Conservation (phyloP, 768 basidiomycete species). For the Hortiboletus flavorubellus region DNA sequence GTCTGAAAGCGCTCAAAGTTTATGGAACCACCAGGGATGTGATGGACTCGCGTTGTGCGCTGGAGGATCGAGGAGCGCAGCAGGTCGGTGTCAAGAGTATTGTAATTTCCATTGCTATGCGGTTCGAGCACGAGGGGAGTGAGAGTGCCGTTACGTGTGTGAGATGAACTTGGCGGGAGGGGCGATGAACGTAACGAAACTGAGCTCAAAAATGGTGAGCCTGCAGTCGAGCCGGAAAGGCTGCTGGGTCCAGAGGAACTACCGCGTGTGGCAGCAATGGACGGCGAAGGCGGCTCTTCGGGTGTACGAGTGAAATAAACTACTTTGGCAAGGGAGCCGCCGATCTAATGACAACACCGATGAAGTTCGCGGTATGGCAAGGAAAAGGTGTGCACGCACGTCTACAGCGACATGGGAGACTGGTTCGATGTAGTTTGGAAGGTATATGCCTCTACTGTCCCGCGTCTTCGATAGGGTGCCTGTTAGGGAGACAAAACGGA, state of each 20-base stretch:
- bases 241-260: slow-evolving; percentile 47
- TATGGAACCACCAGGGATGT: slow-evolving; percentile 93
- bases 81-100: slow-evolving; percentile 39
- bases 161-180: slow-evolving; percentile 28
- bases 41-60: slow-evolving; percentile 52
- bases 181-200: slow-evolving; percentile 17
- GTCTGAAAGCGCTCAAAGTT: slow-evolving; percentile 99
- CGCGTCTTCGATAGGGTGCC: slow-evolving; percentile 54
- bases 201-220: slow-evolving; percentile 21
- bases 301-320: slow-evolving; percentile 97
- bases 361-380: background rate
- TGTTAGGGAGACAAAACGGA: slow-evolving; percentile 13
- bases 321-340: slow-evolving; percentile 95
- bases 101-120: slow-evolving; percentile 24
- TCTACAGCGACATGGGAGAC: slow-evolving; percentile 98
- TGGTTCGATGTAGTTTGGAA: slow-evolving; percentile 96
- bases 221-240: slow-evolving; percentile 37
- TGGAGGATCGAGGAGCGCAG: slow-evolving; percentile 66
- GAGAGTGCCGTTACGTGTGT: slow-evolving; percentile 64
- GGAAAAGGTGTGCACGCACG: slow-evolving; percentile 49
- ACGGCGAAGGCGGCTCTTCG: slow-evolving; percentile 77
- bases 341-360: slow-evolving; percentile 56
- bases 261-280: slow-evolving; percentile 57
- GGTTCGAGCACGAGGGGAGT: slow-evolving; percentile 76
- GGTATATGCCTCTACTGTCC: slow-evolving; percentile 94